Base-by-base conservation (phyloP, 768 basidiomycete species). In the Auriscalpium microsporum region DNA sequence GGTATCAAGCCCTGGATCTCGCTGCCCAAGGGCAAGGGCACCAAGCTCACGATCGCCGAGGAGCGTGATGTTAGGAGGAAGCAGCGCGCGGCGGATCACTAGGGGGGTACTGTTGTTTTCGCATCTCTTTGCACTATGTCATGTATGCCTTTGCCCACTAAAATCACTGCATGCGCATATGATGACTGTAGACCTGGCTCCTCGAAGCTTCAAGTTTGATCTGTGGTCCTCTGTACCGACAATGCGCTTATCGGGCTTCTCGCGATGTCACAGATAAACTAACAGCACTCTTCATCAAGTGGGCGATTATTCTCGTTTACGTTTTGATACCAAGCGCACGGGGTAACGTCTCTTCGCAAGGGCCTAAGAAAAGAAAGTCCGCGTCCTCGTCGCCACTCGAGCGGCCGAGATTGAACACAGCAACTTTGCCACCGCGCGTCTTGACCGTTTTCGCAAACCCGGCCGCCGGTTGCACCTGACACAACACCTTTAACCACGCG, bases 1-100 rank as follows among this genome's bases (percentile, higher is more conserved):
- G 94, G 94, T 53, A 77, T 68, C 70, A 99, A 98, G 81, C 85
- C 96, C 47, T 94, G 93, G 87, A 82, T 98, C 76, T 97, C 95
- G 44, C 75, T 98, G 68, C 94, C 94, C 61, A 93, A 88, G 78
- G 94, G 94, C 74, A 95, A 95, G 82, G 95, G 94, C 77, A 88
- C 84, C 71, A 96, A 97, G 74, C 88, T 96, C 65, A 93, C 93
- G 59, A 98, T 98, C 68, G 84, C 94, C 14, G 92, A 94, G 80
- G 91, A 97, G 81, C 82, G 94, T 66, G 94, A 96, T 76, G 78
- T 84, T 70, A 84, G 87, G 80, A 86, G 94, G 78, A 89, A 84
- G 77, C 75, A 75, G 68, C 82, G 82, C 53, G 80, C 84, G 63
- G 76, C 82, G 47, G 88, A 87, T 69, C 74, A 85, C 72, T 82